Evolutionary conservation across 352 stramenopile genomes (phyloP), one percentile per base, ranked within the genome.

Genomic region (Phytophthora multivora): DNA sequence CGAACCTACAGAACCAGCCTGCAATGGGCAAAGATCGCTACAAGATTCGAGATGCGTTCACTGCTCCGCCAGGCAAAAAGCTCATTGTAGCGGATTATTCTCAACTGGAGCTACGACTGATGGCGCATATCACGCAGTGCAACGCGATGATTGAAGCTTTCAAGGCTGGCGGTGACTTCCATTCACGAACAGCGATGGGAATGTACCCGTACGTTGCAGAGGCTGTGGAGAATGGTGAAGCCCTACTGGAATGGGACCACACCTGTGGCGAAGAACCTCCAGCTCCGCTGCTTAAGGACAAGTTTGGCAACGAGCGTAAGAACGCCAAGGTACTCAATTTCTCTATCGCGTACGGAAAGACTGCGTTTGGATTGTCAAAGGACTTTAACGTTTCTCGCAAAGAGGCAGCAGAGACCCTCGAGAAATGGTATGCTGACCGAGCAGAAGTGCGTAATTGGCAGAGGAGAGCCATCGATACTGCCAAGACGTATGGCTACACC

Each of bases 291-390:
- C 79, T 99, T 16, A 99, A 99, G 73, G 97, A 99, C 75, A 89
- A 97, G 65, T 99, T 97, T 71, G 96, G 88, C 16, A 95, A 95
- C 5, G 97, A 99, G 77, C 89, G 97, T 42, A 89, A 98, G 45
- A 98, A 99, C 55, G 97, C 97, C 11, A 99, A 99, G 68, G 99
- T 98, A 16, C 82, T 99, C 16, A 99, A 99, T 71, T 99, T 99
- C 64, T 99, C 95, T 12, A 99, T 99, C 63, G 97, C 98, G 6
- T 99, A 99, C 70, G 98, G 98, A 19, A 99, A 99, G 75, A 99
- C 98, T 15, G 93, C 97, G 2, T 97, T 97, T 63, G 97, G 97
- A 2, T 63, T 99, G 21, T 97, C 90, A 21, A 96, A 98, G 40
- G 80, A 95, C 43, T 95, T 93, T 41, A 86, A 85, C 40, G 86